These are phyloP conservation scores for Xylaria telfairii DNA, from an alignment of 495 filamentous ascomycete species.

Conservation along the genomic window DNA sequence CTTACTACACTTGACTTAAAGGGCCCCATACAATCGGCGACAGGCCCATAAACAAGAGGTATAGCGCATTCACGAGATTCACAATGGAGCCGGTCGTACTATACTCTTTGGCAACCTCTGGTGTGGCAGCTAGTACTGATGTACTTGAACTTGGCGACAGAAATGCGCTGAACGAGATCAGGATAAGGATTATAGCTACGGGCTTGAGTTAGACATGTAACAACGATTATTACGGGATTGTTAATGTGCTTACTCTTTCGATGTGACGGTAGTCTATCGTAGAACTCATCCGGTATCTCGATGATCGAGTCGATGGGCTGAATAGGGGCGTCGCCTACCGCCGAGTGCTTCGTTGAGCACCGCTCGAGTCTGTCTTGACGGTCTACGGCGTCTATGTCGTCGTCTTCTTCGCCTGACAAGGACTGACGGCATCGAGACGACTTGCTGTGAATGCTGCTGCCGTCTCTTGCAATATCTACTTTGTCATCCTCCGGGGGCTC, in stretches of 20 bases:
- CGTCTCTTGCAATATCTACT: not conserved
- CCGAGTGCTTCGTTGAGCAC: constrained; percentile 41
- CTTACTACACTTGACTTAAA: constrained; percentile 65
- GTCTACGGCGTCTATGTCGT: constrained; percentile 24
- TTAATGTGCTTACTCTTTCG: constrained; percentile 20
- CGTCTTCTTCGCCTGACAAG: constrained; percentile 29
- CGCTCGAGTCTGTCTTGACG: constrained; percentile 31
- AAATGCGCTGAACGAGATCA: constrained; percentile 71
- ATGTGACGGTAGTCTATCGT: constrained; percentile 45
- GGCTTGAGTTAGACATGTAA: not conserved
- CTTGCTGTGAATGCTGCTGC: constrained; percentile 15
- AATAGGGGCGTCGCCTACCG: constrained; percentile 43
- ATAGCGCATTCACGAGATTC: constrained; percentile 72
- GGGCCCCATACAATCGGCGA: constrained; percentile 72
- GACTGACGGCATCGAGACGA: constrained; percentile 25
- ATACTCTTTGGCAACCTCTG: constrained; percentile 69
- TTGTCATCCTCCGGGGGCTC: constrained; percentile 8
- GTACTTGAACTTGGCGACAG: constrained; percentile 73
- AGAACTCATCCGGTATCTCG: constrained; percentile 53
- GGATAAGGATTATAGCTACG: constrained; percentile 59
- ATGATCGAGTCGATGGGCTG: constrained; percentile 49
- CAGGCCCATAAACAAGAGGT: constrained; percentile 73
- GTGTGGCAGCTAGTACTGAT: constrained; percentile 70
- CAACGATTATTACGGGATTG: not conserved
- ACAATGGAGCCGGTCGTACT: constrained; percentile 67